Percentiles rank a stretch among this genome's conserved stretches.
These are phyloP conservation scores for Cryptosporidium meleagridis DNA, from an alignment of 169 alveolate genomes.

Conservation along the genomic window DNA sequence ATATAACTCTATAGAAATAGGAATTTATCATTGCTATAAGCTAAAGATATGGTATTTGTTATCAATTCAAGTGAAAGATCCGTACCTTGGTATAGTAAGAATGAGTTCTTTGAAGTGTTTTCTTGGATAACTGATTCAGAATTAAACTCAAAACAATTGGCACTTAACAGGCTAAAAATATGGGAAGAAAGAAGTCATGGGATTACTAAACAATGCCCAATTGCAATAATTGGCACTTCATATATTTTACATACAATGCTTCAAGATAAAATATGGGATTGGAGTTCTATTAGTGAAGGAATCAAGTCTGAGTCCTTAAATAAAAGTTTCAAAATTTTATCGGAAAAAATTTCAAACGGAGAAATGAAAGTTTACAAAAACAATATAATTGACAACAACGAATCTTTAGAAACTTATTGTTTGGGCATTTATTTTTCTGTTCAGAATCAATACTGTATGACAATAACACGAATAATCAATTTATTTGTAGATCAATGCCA, in stretches of 20 bases:
- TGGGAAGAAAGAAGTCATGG: conserved; percentile 65
- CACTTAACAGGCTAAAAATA: conserved; percentile 35
- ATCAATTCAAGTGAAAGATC: neutral
- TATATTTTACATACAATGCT: conserved; percentile 51
- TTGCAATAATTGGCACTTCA: conserved; percentile 36
- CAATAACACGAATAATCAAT: conserved; percentile 44
- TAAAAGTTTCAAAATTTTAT: neutral
- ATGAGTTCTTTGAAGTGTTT: conserved; percentile 59
- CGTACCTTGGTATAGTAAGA: conserved; percentile 58
- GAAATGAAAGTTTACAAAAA: neutral
- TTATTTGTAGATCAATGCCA: conserved; percentile 65
- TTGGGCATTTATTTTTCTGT: neutral
- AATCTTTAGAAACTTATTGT: neutral
- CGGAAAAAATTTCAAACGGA: neutral
- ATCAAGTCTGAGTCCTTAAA: neutral
- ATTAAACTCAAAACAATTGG: conserved; percentile 32
- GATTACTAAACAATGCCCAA: conserved; percentile 58
- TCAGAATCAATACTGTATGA: conserved; percentile 28
- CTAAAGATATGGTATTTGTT: conserved; percentile 16
- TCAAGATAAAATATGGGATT: conserved; percentile 56
- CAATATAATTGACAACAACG: neutral
- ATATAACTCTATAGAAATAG: neutral
- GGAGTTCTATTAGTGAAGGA: conserved; percentile 49
- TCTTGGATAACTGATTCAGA: conserved; percentile 33
- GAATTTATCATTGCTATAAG: neutral